These are phyloP conservation scores for Neotropicomus parvogracilis DNA, from an alignment of 1,284 basidiomycete genomes.

Conservation along the genomic window DNA sequence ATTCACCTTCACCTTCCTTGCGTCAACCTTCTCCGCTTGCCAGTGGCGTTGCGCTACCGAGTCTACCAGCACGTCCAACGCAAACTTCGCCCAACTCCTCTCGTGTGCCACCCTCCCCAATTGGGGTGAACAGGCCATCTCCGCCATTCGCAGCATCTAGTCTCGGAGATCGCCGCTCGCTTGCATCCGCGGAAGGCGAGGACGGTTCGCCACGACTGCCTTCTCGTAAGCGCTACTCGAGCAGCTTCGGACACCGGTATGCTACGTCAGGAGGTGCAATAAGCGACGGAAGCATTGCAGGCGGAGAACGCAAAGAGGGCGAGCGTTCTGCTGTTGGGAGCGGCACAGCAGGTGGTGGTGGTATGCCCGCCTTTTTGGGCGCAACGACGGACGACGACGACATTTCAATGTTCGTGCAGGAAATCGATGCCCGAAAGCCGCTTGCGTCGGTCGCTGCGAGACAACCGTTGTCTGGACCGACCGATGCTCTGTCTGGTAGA, in stretches of 20 bases:
- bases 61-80: conserved; percentile 35
- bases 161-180: conserved; percentile 42
- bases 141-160: conserved; percentile 48
- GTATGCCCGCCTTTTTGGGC: conserved; percentile 41
- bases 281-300: conserved; percentile 35
- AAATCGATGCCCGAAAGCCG: conserved; percentile 66
- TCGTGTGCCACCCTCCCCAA: conserved; percentile 45
- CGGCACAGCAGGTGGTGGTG: conserved; percentile 6
- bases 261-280: conserved; percentile 40
- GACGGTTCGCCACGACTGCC: conserved; percentile 30
- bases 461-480: conserved; percentile 9
- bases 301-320: conserved; percentile 25
- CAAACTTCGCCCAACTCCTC: conserved; percentile 41
- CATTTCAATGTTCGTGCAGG: conserved; percentile 69
- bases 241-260: conserved; percentile 70
- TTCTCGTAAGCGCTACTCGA: conserved; percentile 58
- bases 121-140: conserved; percentile 40
- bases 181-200: conserved; percentile 34
- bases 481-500: neutral
- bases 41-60: conserved; percentile 21
- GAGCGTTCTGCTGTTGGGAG: conserved; percentile 14
- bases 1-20: conserved; percentile 47
- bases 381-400: conserved; percentile 66
- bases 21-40: conserved; percentile 44
- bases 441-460: conserved; percentile 33